Base-by-base conservation (phyloP, 192 early-diverging fungal genomes). In the Coemansia sp. region DNA sequence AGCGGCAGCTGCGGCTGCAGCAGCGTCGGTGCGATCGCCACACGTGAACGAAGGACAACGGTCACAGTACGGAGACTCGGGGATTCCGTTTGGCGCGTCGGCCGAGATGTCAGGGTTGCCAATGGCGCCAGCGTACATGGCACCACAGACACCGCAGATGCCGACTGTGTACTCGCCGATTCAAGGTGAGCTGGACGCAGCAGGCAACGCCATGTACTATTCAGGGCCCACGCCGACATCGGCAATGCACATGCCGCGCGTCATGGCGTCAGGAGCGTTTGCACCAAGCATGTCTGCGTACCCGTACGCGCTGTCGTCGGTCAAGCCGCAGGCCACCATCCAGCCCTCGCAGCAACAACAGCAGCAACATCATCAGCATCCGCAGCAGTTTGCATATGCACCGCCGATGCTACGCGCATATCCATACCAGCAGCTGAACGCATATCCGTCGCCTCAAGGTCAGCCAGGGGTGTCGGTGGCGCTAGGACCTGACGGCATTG, bases 341-440 rank as follows among this genome's bases (percentile, higher is more conserved):
- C 56, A 57, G 56, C 50, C 48, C 6, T 22, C 41, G 6, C 69
- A 65, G 6, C 69, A 65, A 27, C 56, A 59, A 48, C 62, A 31
- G 3, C 59, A 57, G 26, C 64, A 62, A n/a, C 62, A 47, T 21
- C 62, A 57, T 17, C 64, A 62, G 22, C 62, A 47, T 27, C 62
- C 48, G n/a, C 69, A 66, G 51, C 69, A 72, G 38, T n/a, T 74
- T 47, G 62, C 60, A 5, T 74, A 80, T 60, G 47, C 63, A 1
- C 71, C 57, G 57, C 64, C 71, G 35, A 55, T 80, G 35, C 57
- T 80, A 66, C 77, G 77, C 26, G 25, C 41, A 2, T 80, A 80
- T 56, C 53, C 61, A 16, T 80, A 74, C 21, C 77, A 63, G 59
- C 66, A 66, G 38, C 61, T 71, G 22, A 57, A 65, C 55, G 39